A percentile compares a stretch with the other conserved stretches of the same genome.
These are phyloP conservation scores for Diaporthe eres DNA, from an alignment of 2,329 filamentous ascomycete genomes.

Conservation along the genomic window DNA sequence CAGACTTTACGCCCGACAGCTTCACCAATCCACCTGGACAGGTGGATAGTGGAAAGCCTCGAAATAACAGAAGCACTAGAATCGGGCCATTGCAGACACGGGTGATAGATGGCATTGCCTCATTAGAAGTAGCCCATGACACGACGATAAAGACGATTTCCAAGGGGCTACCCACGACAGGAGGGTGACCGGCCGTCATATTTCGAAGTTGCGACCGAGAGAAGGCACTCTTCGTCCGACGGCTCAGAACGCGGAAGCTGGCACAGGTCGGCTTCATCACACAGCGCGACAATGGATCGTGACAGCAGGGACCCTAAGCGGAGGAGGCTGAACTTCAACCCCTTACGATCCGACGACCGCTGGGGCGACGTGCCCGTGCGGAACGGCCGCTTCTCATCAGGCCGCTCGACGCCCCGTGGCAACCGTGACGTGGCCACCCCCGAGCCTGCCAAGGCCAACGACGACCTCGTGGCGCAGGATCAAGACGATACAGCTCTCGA, in stretches of 20 bases:
- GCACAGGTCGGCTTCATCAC: neutral
- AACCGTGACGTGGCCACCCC: constrained; percentile 50
- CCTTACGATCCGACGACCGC: constrained; percentile 66
- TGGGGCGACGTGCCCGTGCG: constrained; percentile 67
- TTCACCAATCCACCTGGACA: neutral
- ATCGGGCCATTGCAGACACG: neutral
- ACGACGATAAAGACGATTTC: neutral
- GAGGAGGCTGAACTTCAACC: constrained; percentile 75
- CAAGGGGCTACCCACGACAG: neutral
- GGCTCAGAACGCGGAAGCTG: neutral
- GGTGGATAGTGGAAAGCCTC: constrained; percentile 6
- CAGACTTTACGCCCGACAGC: neutral
- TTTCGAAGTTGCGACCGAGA: neutral
- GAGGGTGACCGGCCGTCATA: neutral
- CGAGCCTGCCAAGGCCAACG: constrained; percentile 55
- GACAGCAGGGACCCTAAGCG: constrained; percentile 59
- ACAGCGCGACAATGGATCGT: constrained; percentile 47
- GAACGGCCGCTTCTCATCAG: constrained; percentile 51
- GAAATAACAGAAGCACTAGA: neutral
- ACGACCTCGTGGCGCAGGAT: constrained; percentile 74
- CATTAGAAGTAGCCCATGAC: neutral
- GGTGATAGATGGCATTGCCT: neutral
- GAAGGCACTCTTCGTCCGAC: neutral
- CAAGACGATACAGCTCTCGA: constrained; percentile 84
- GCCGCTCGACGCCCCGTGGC: constrained; percentile 48